Percentiles rank a stretch among this genome's conserved stretches.
phyloP scores from a whole-genome alignment of 305 asterid genomes.

The Fraxinus sp. region DNA sequence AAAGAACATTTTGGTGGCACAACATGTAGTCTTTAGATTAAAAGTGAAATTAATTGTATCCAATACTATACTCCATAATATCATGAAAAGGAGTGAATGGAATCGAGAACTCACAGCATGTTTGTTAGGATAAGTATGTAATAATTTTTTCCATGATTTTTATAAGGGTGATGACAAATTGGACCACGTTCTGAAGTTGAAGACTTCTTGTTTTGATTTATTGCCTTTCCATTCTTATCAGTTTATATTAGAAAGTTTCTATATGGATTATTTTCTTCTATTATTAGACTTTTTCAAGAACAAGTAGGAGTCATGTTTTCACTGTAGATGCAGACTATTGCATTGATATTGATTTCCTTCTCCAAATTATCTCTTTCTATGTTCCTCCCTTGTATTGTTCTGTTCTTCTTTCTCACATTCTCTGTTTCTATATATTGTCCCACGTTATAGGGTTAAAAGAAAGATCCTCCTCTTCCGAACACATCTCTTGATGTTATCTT shows the following conservation, averaged over 20 bases:
- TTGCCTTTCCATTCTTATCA: not conserved
- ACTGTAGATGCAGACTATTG: not conserved
- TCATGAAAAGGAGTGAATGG: not conserved
- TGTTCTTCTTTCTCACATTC: not conserved
- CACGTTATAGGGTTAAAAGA: not conserved
- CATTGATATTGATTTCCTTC: not conserved
- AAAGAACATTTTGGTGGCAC: not conserved
- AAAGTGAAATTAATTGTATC: not conserved
- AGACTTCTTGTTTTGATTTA: not conserved
- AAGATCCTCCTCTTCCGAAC: not conserved
- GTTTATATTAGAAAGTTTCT: not conserved
- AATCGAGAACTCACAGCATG: not conserved
- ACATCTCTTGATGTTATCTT: not conserved
- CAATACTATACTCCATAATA: not conserved
- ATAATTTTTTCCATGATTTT: not conserved
- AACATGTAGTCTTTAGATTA: not conserved
- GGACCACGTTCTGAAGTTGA: not conserved
- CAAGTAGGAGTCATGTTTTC: not conserved
- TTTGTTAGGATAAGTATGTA: not conserved
- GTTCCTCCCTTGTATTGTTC: not conserved
- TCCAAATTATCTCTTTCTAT: not conserved
- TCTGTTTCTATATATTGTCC: not conserved
- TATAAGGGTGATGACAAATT: not conserved
- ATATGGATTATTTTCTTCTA: not conserved
- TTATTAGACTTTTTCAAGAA: not conserved